Evolutionary conservation across 2,329 filamentous ascomycete genomes (phyloP).

Genomic region (Daldinia eschscholtzii): DNA sequence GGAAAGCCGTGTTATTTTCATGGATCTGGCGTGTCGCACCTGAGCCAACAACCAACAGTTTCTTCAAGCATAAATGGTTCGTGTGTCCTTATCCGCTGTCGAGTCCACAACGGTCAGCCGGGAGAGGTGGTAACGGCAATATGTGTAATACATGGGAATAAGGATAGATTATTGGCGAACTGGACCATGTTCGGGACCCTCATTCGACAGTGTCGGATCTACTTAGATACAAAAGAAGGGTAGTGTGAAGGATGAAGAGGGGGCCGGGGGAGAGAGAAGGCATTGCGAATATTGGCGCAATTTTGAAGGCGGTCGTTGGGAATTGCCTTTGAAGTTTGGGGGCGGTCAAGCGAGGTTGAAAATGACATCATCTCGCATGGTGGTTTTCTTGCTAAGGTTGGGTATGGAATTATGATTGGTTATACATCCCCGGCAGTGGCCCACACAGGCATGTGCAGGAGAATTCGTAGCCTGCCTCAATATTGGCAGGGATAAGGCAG

Average conservation of each 20-base stretch:
- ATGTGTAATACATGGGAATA: conserved; percentile 9
- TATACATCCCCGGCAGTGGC: conserved; percentile 13
- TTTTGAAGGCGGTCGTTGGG: conserved; percentile 41
- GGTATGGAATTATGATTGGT: conserved; percentile 26
- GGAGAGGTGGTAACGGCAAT: conserved; percentile 16
- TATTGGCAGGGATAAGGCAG: conserved; percentile 38
- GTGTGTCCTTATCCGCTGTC: conserved; percentile 15
- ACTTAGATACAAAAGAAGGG: conserved; percentile 6
- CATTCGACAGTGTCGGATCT: conserved; percentile 38
- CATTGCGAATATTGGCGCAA: conserved; percentile 44
- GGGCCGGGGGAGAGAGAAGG: conserved; percentile 10
- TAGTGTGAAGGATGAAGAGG: conserved; percentile 14
- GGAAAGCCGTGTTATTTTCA: conserved; percentile 4
- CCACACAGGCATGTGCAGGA: conserved; percentile 39
- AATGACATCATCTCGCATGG: conserved; percentile 41
- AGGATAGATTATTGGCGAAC: conserved; percentile 27
- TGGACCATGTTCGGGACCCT: conserved; percentile 10
- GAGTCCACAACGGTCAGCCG: conserved; percentile 26
- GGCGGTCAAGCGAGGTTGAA: conserved; percentile 41
- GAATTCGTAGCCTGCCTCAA: conserved; percentile 35
- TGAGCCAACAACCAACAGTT: conserved; percentile 26
- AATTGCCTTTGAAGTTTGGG: conserved; percentile 39
- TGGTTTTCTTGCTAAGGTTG: conserved; percentile 36
- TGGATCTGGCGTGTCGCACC: conserved; percentile 23
- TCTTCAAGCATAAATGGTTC: conserved; percentile 23